These are phyloP conservation scores for Lachnum nothofagi DNA, from an alignment of 2,329 filamentous ascomycete genomes.

Conservation along the genomic window DNA sequence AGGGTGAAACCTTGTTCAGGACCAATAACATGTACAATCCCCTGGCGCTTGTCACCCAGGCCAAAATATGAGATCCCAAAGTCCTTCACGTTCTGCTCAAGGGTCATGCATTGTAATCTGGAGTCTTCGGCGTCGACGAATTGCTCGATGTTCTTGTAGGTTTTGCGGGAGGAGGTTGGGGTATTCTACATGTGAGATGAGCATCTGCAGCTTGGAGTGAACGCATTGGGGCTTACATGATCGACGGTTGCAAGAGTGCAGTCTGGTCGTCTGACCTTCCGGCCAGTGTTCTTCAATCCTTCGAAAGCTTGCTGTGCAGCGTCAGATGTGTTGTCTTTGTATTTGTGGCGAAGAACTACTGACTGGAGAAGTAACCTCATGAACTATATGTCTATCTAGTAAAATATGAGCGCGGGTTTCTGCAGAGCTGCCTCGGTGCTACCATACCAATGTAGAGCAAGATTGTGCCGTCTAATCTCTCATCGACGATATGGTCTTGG, in stretches of 20 bases:
- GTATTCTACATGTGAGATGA: slow-evolving; percentile 62
- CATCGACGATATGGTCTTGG: slow-evolving; percentile 86
- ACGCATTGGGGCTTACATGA: slow-evolving; percentile 61
- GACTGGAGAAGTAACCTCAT: slow-evolving; percentile 96
- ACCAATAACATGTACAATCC: slow-evolving; percentile 97
- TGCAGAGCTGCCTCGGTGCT: neutral
- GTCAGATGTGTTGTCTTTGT: slow-evolving; percentile 20
- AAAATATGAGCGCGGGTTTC: slow-evolving; percentile 22
- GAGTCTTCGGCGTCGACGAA: slow-evolving; percentile 96
- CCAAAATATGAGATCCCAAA: slow-evolving; percentile 97
- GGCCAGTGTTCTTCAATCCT: slow-evolving; percentile 81
- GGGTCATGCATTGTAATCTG: slow-evolving; percentile 84
- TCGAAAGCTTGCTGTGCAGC: slow-evolving; percentile 82
- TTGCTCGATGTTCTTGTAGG: slow-evolving; percentile 84
- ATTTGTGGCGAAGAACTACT: slow-evolving; percentile 32
- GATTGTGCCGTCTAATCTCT: slow-evolving; percentile 88
- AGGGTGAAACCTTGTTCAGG: slow-evolving; percentile 98
- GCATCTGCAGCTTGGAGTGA: neutral
- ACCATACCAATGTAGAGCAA: slow-evolving; percentile 83
- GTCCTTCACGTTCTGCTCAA: slow-evolving; percentile 95
- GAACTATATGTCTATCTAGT: slow-evolving; percentile 86
- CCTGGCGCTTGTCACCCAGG: slow-evolving; percentile 90
- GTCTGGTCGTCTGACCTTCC: slow-evolving; percentile 86
- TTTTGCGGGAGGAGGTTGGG: slow-evolving; percentile 83
- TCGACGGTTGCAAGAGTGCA: slow-evolving; percentile 96